Base-by-base conservation (phyloP, 768 basidiomycete genomes). In the Tylopilus rubrobrunneus region DNA sequence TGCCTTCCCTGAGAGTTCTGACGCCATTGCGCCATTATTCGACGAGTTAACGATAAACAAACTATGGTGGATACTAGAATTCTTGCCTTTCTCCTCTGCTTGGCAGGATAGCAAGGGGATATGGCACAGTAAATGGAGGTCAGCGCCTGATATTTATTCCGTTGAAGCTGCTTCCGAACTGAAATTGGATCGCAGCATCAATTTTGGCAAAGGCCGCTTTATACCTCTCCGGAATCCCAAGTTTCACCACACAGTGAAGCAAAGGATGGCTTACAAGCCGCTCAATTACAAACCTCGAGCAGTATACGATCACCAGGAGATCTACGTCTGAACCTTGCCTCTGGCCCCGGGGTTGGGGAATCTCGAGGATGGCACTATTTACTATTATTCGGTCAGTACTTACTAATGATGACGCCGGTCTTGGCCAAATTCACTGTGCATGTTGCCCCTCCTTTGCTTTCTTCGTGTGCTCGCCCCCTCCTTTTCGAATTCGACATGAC, bases 21-120 rank as follows among this genome's bases (percentile, higher is more conserved):
- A 69, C 33, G 76, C 75, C n/a, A 40, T 81, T n/a, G 69, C 80
- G 62, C 79, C 78, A 1, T 59, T 84, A 2, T 70, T 82, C 55
- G 87, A 90, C 58, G 50, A 73, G 56, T 69, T 91, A 43, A 66
- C 71, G 64, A 45, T 46, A 8, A 65, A 67, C 17, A 69, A 66
- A 19, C 5, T 73, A 1, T 92, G 89, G 89, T 86, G 85, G 87
- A 33, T 87, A n/a, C 68, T 89, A 34, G 89, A 92, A 68, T 69
- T 88, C 27, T 28, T 89, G 0, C 87, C 85, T 15, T 62, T 77
- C 50, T 65, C 62, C 37, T 80, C 76, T 59, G 65, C 72, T 19
- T 85, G 77, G 76, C 87, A 89, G 63, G 82, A 87, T 53, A 58
- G 55, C 0, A 47, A 76, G 1, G 80, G 82, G 2, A 62, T 59